phyloP scores from a whole-genome alignment of 2,329 filamentous ascomycete genomes.

The Colletotrichum sp. region DNA sequence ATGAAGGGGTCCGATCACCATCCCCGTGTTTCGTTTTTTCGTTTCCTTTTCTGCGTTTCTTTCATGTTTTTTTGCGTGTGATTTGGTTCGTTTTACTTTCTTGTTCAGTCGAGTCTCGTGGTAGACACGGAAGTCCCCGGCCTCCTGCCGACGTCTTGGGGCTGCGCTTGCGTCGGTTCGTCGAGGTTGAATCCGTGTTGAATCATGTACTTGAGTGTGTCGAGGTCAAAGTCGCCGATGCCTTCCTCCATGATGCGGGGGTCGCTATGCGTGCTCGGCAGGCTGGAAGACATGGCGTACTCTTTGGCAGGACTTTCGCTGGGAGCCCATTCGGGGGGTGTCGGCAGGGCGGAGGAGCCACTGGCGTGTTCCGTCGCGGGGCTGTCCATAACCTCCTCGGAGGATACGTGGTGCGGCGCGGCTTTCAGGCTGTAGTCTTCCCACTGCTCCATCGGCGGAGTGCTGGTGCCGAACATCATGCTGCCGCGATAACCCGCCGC shows the following conservation, averaged over 20 bases:
- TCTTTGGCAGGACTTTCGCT: slow-evolving; percentile 5
- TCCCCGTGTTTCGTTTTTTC: slow-evolving; percentile 1
- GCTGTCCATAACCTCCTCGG: slow-evolving; percentile 37
- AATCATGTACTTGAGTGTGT: slow-evolving; percentile 13
- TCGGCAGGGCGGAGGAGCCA: slow-evolving; percentile 37
- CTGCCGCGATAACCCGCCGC: slow-evolving; percentile 15
- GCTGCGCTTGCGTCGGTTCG: not conserved
- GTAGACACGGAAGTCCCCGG: slow-evolving; percentile 3
- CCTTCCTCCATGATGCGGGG: slow-evolving; percentile 8
- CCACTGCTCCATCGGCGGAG: slow-evolving; percentile 5
- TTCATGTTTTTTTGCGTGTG: not conserved
- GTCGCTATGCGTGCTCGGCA: not conserved
- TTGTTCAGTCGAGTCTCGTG: not conserved
- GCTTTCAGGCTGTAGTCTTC: slow-evolving; percentile 14
- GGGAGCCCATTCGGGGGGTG: slow-evolving; percentile 36
- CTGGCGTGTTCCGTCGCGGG: slow-evolving; percentile 40
- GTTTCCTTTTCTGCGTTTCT: not conserved
- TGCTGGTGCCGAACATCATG: slow-evolving; percentile 16
- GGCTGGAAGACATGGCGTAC: slow-evolving; percentile 2
- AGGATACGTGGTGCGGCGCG: slow-evolving; percentile 31
- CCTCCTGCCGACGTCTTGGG: slow-evolving; percentile 4
- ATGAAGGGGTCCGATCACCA: not conserved
- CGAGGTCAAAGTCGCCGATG: slow-evolving; percentile 3
- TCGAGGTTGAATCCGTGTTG: slow-evolving; percentile 9
- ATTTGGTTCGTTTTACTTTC: not conserved